These are phyloP conservation scores for Krasilnikovozyma curviuscula DNA, from an alignment of 768 basidiomycete species.

Conservation along the genomic window DNA sequence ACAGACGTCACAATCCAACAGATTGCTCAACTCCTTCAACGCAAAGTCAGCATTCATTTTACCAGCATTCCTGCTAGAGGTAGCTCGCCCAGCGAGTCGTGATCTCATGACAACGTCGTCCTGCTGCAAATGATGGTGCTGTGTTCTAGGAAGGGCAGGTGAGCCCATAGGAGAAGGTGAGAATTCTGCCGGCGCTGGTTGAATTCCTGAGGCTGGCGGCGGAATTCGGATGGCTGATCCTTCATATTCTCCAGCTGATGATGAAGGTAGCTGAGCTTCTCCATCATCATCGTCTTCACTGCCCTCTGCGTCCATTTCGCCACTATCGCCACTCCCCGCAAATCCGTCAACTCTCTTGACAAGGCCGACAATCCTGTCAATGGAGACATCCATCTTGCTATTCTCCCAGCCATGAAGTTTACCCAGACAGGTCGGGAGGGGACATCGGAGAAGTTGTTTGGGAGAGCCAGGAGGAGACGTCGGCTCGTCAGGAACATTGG, in stretches of 20 bases:
- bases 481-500: constrained; percentile 11
- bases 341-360: constrained; percentile 16
- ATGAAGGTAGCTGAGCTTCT: background rate
- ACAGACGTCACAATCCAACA: constrained; percentile 83
- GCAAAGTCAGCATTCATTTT: constrained; percentile 1
- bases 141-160: background rate
- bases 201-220: background rate
- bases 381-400: constrained; percentile 18
- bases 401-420: constrained; percentile 7
- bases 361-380: constrained; percentile 20
- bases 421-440: constrained; percentile 15
- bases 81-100: background rate
- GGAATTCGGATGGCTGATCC: background rate
- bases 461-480: constrained; percentile 14
- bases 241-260: constrained; percentile 1
- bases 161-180: background rate
- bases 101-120: background rate
- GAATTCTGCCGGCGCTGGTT: constrained; percentile 8
- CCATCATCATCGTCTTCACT: constrained; percentile 4
- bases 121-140: background rate
- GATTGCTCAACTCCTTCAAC: constrained; percentile 32
- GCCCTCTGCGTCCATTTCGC: background rate
- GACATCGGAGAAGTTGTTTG: constrained; percentile 18
- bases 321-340: constrained; percentile 1
- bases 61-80: background rate